These are phyloP conservation scores for Penicillium freii DNA, from an alignment of 2,329 filamentous ascomycete species.

Conservation along the genomic window DNA sequence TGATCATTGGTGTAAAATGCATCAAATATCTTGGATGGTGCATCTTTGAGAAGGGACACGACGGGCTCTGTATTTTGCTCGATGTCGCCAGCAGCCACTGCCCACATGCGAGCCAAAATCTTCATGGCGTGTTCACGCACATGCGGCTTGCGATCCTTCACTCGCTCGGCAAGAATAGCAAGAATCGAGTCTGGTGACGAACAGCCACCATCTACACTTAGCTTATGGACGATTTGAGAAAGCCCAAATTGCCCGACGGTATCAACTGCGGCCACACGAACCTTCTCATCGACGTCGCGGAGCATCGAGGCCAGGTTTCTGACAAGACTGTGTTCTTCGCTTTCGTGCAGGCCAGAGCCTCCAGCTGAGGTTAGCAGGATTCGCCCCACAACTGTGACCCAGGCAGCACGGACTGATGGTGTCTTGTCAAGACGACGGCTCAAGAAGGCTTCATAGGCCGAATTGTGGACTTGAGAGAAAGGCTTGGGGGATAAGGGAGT, in stretches of 20 bases:
- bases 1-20: conserved; percentile 85
- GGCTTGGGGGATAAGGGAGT: conserved; percentile 84
- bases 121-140: conserved; percentile 87
- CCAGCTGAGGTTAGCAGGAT: conserved; percentile 91
- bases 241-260: conserved; percentile 79
- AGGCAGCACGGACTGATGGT: conserved; percentile 75
- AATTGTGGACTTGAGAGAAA: conserved; percentile 77
- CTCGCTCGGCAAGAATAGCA: conserved; percentile 77
- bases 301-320: conserved; percentile 75
- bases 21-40: conserved; percentile 82
- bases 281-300: conserved; percentile 84
- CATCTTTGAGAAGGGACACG: conserved; percentile 69
- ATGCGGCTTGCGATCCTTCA: conserved; percentile 76
- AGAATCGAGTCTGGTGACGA: conserved; percentile 75
- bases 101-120: conserved; percentile 83
- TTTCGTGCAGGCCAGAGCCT: conserved; percentile 78
- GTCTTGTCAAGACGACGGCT: conserved; percentile 85
- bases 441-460: conserved; percentile 79
- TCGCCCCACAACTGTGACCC: conserved; percentile 78
- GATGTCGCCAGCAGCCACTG: conserved; percentile 85
- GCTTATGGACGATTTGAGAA: conserved; percentile 74
- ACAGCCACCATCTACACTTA: conserved; percentile 73
- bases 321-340: conserved; percentile 75
- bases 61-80: conserved; percentile 77
- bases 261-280: conserved; percentile 83